Conservation (phyloP, 1,284 basidiomycete species). For the Naganishia sp. region DNA sequence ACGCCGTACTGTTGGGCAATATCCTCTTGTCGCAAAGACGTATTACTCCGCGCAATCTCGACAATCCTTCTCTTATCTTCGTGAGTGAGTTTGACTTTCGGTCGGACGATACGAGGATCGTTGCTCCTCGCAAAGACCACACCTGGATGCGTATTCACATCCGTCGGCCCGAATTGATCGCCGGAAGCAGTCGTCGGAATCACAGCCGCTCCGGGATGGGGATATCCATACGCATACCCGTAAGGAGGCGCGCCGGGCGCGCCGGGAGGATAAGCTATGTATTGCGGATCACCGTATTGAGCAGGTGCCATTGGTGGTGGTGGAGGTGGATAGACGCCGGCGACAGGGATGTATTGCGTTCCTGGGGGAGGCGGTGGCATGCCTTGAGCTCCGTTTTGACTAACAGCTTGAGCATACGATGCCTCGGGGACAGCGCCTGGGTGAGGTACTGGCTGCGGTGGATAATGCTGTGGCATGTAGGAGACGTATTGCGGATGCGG, state of each 20-base stretch:
- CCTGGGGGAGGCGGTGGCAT: conserved; percentile 23
- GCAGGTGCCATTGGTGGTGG: conserved; percentile 15
- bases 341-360: conserved; percentile 25
- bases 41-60: conserved; percentile 50
- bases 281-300: conserved; percentile 17
- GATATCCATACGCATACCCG: conserved; percentile 16
- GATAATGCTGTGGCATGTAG: conserved; percentile 23
- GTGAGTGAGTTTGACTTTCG: conserved; percentile 52
- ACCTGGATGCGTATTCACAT: conserved; percentile 21
- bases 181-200: conserved; percentile 11
- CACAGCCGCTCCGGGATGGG: conserved; percentile 5
- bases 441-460: conserved; percentile 3
- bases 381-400: conserved; percentile 5
- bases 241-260: conserved; percentile 17
- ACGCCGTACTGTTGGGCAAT: conserved; percentile 56
- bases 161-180: conserved; percentile 5
- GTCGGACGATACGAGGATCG: conserved; percentile 33
- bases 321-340: conserved; percentile 20
- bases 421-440: conserved; percentile 2
- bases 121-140: conserved; percentile 34
- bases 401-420: conserved; percentile 24
- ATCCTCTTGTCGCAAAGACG: conserved; percentile 52
- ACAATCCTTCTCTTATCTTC: conserved; percentile 55
- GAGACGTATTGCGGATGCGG: conserved; percentile 23
- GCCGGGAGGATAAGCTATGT: conserved; percentile 16